phyloP scores from a whole-genome alignment of 345 rosid species.

The Populus tremula region DNA sequence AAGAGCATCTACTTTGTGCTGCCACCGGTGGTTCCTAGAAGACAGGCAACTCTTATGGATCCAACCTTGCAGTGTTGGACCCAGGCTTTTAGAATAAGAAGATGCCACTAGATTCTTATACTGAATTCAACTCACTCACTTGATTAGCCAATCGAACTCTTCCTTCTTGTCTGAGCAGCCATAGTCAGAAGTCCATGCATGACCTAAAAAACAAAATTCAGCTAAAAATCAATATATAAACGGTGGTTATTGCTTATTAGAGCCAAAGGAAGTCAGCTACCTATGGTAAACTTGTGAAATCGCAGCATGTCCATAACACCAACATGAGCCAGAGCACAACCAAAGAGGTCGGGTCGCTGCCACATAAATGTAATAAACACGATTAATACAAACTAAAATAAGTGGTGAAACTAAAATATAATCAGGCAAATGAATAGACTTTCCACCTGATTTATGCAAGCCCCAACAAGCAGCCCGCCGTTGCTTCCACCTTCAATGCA shows the following conservation, averaged over 20 bases:
- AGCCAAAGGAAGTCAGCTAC: slow-evolving; percentile 34
- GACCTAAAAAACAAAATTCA: slow-evolving; percentile 43
- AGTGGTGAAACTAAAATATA: background rate
- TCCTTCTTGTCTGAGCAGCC: slow-evolving; percentile 89
- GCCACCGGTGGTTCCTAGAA: background rate
- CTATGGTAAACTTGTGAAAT: slow-evolving; percentile 91
- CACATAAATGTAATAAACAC: background rate
- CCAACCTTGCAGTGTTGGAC: background rate
- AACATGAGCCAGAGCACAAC: slow-evolving; percentile 96
- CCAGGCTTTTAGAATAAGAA: background rate
- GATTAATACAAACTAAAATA: slow-evolving; percentile 3
- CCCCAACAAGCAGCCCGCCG: slow-evolving; percentile 90
- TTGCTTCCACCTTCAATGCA: slow-evolving; percentile 96
- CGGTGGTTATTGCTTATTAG: background rate
- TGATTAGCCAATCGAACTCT: slow-evolving; percentile 84
- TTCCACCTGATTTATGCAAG: slow-evolving; percentile 90
- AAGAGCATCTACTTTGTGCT: background rate
- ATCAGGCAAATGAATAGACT: slow-evolving; percentile 14
- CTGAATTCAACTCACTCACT: slow-evolving; percentile 52
- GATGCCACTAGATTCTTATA: background rate
- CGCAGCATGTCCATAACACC: slow-evolving; percentile 99
- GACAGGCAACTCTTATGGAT: background rate
- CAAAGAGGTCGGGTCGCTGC: slow-evolving; percentile 97
- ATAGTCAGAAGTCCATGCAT: slow-evolving; percentile 91
- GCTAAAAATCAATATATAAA: slow-evolving; percentile 8